phyloP scores from a whole-genome alignment of 2,329 filamentous ascomycete genomes.

The Cytospora leucostoma region DNA sequence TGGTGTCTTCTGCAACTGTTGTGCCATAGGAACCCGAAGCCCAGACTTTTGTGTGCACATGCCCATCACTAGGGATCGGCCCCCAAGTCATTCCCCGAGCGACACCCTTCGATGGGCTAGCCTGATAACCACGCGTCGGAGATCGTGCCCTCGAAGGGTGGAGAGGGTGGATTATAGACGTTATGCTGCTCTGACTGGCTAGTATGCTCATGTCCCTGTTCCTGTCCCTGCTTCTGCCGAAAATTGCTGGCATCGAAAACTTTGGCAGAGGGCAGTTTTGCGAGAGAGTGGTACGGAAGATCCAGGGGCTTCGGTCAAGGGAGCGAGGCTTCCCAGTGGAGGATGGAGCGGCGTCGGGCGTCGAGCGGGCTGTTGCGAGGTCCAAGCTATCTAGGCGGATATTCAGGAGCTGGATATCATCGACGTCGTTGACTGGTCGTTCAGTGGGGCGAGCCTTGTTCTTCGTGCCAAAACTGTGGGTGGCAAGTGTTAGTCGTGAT shows the following conservation, averaged over 20 bases:
- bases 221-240: neutral
- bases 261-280: constrained; percentile 1
- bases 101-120: neutral
- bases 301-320: constrained; percentile 26
- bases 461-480: constrained; percentile 2
- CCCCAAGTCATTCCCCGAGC: neutral
- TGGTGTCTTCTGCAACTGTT: neutral
- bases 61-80: neutral
- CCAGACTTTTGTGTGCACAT: constrained; percentile 3
- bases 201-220: neutral
- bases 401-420: constrained; percentile 12
- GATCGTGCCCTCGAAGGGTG: neutral
- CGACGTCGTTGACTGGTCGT: neutral
- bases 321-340: neutral
- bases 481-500: neutral
- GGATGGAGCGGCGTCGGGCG: constrained; percentile 12
- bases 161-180: constrained; percentile 3
- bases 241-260: neutral
- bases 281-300: constrained; percentile 26
- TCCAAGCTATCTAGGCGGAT: constrained; percentile 23
- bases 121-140: neutral
- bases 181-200: neutral
- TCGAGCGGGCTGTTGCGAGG: constrained; percentile 22
- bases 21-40: neutral
- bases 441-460: neutral